Conservation (phyloP, 495 filamentous ascomycete species). For the Darksidea phi region DNA sequence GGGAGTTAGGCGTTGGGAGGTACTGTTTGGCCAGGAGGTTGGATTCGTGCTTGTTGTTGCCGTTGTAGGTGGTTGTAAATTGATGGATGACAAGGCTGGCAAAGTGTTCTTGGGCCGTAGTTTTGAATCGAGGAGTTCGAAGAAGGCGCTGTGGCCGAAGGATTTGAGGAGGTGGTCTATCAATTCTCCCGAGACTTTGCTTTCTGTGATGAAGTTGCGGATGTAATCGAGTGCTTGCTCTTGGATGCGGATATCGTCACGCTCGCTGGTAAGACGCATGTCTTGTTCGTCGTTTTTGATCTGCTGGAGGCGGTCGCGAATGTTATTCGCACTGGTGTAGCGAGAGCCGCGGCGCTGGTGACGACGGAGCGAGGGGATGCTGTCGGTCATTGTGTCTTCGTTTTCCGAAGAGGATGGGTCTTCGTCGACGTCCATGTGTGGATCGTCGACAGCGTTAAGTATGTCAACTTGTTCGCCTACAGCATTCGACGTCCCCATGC, state of each 20-base stretch:
- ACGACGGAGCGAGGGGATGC: slow-evolving; percentile 45
- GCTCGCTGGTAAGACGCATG: slow-evolving; percentile 58
- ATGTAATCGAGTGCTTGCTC: slow-evolving; percentile 87
- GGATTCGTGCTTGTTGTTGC: neutral
- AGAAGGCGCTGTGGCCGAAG: slow-evolving; percentile 72
- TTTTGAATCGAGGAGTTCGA: slow-evolving; percentile 73
- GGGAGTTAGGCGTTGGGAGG: slow-evolving; percentile 1
- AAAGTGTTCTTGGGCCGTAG: slow-evolving; percentile 44
- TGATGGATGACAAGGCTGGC: neutral
- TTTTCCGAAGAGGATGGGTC: slow-evolving; percentile 37
- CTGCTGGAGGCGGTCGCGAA: slow-evolving; percentile 46
- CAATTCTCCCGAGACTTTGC: slow-evolving; percentile 65
- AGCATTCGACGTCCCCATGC: slow-evolving; percentile 64
- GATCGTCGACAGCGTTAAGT: slow-evolving; percentile 58
- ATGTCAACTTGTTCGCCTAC: slow-evolving; percentile 64
- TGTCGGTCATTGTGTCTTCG: slow-evolving; percentile 58
- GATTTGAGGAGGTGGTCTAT: slow-evolving; percentile 76
- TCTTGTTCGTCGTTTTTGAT: slow-evolving; percentile 58
- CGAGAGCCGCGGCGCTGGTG: slow-evolving; percentile 46
- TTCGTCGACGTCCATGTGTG: slow-evolving; percentile 41
- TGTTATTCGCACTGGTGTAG: slow-evolving; percentile 24
- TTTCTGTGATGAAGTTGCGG: slow-evolving; percentile 79
- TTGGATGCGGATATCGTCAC: slow-evolving; percentile 80
- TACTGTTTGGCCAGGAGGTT: slow-evolving; percentile 13
- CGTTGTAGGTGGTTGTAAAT: neutral